Evolutionary conservation across 805 yeast genomes (phyloP).

Genomic region (Saturnispora saitoi): DNA sequence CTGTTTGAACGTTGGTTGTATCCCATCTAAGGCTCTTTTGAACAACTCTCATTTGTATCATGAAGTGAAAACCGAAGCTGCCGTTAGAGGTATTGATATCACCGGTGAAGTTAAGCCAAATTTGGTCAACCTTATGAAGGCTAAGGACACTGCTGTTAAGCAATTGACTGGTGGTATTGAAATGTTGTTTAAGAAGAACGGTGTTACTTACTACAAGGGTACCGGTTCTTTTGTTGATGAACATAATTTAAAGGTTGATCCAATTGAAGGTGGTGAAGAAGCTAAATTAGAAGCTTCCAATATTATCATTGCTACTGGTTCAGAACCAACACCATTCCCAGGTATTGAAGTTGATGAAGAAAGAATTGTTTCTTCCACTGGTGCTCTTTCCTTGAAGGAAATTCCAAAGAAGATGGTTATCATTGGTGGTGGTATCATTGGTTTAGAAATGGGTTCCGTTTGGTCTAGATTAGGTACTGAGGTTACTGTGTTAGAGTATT

Average conservation of each 20-base stretch:
- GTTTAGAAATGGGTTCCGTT: conserved; percentile 98
- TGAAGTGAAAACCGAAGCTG: conserved; percentile 77
- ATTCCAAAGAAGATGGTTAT: conserved; percentile 86
- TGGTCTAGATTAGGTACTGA: conserved; percentile 92
- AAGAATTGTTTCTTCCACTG: conserved; percentile 94
- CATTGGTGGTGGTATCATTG: conserved; percentile 99
- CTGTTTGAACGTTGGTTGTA: conserved; percentile 97
- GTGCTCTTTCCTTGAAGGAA: conserved; percentile 76
- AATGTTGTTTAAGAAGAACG: conserved; percentile 89
- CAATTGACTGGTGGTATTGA: conserved; percentile 93
- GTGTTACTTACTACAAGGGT: conserved; percentile 92
- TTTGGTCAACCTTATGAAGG: conserved; percentile 73
- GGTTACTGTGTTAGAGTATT: conserved; percentile 91
- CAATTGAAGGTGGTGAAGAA: conserved; percentile 77
- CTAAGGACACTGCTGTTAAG: conserved; percentile 84
- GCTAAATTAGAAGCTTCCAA: conserved; percentile 71
- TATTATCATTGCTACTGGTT: conserved; percentile 94
- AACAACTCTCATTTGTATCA: conserved; percentile 94
- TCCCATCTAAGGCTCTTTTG: conserved; percentile 91
- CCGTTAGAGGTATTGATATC: conserved; percentile 84
- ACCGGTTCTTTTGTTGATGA: conserved; percentile 81
- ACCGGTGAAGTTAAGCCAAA: conserved; percentile 60
- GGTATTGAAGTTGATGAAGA: conserved; percentile 95
- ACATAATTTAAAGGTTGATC: conserved; percentile 67
- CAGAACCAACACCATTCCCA: conserved; percentile 98